Percentiles rank a stretch among this genome's conserved stretches.
Evolutionary conservation across 352 stramenopile species (phyloP).

Genomic region (Globisporangium spiculum): DNA sequence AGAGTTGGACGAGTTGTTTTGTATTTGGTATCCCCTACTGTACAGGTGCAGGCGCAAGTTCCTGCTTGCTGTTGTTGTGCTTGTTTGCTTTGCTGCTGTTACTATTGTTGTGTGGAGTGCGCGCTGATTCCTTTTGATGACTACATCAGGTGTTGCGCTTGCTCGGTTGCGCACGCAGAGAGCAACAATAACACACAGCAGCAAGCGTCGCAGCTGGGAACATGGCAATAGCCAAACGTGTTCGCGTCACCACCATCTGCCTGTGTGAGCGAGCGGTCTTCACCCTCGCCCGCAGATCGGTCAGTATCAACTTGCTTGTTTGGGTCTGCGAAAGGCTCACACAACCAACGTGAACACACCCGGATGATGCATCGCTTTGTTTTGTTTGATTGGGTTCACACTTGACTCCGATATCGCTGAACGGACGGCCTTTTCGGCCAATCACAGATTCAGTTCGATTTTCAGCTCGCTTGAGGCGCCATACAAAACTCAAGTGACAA

Average conservation of each 20-base stretch:
- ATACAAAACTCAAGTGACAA: neutral
- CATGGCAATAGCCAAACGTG: neutral
- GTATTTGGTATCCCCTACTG: neutral
- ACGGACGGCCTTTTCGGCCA: neutral
- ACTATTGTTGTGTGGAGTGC: neutral
- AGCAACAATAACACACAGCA: neutral
- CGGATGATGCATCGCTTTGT: neutral
- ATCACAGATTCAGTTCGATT: conserved; percentile 8
- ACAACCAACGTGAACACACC: neutral
- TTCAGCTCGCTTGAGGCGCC: neutral
- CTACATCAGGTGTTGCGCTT: neutral
- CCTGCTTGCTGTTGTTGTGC: neutral
- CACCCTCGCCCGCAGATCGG: neutral
- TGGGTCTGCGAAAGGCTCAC: neutral
- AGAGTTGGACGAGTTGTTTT: conserved; percentile 2
- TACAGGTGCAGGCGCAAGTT: neutral
- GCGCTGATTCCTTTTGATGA: neutral
- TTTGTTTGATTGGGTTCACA: conserved; percentile 9
- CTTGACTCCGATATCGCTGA: conserved; percentile 1
- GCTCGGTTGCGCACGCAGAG: conserved; percentile 1
- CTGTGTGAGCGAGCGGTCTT: neutral
- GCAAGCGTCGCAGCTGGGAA: neutral
- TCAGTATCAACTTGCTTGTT: conserved; percentile 3
- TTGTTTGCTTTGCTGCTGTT: neutral
- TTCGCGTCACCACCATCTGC: conserved; percentile 2